phyloP scores from a whole-genome alignment of 371 early-diverging fungal species.

The Lichtheimia hyalospora region DNA sequence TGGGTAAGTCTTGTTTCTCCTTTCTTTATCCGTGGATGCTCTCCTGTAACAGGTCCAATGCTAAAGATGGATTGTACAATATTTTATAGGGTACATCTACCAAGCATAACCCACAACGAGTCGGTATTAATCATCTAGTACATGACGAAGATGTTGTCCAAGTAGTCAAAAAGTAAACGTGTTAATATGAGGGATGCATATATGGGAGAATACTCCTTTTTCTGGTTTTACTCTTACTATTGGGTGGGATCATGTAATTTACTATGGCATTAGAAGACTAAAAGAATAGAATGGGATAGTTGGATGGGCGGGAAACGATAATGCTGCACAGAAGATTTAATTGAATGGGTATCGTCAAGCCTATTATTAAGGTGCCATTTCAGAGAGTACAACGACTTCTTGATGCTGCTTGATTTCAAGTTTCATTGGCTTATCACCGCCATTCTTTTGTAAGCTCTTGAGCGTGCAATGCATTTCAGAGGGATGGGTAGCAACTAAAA shows the following conservation, averaged over 20 bases:
- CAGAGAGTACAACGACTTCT: conserved; percentile 32
- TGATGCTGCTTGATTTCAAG: conserved; percentile 38
- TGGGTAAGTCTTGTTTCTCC: conserved; percentile 59
- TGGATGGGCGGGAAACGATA: no score
- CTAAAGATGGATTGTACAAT: neutral
- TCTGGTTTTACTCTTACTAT: no score
- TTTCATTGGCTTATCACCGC: conserved; percentile 20
- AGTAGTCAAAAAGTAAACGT: conserved; percentile 70
- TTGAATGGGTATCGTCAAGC: no score
- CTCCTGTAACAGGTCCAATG: neutral
- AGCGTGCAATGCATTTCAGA: conserved; percentile 18
- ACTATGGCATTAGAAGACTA: no score
- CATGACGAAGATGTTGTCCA: conserved; percentile 99
- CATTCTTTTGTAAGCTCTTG: conserved; percentile 13
- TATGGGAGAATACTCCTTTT: no score
- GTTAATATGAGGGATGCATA: no score
- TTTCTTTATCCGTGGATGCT: neutral
- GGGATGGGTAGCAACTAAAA: conserved; percentile 21
- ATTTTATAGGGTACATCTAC: conserved; percentile 76
- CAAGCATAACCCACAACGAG: conserved; percentile 96
- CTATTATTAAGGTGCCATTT: conserved; percentile 3
- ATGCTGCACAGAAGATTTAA: no score
- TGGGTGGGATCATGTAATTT: no score
- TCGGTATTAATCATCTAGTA: conserved; percentile 92
- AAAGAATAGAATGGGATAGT: no score